Base-by-base conservation (phyloP, 208 protist species). In the Leishmania gerbilli region DNA sequence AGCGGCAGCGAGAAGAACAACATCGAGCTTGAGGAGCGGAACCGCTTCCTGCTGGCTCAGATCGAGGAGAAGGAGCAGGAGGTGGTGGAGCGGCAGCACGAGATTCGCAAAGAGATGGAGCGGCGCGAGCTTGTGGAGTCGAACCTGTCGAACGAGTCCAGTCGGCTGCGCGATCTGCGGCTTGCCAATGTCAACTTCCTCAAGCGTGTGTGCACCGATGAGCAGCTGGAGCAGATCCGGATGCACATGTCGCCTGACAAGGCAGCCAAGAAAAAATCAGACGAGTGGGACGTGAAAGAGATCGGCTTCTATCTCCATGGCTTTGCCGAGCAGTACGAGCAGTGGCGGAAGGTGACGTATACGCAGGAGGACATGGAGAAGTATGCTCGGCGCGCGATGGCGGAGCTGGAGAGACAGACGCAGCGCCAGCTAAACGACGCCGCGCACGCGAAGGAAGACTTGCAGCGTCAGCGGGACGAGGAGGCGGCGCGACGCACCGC, bases 301-400 rank as follows among this genome's bases (percentile, higher is more conserved):
- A 96, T 98, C 45, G 80, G 81, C 34, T 90, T 93, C 74, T 96
- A 94, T 69, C 80, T 98, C 11, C 85, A 93, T 58, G 89, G 89
- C 75, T 98, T 97, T 79, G 76, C 84, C 0, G 87, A 94, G 76
- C 80, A 91, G 42, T 97, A 96, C 76, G 91, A 96, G 65, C 80
- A 91, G 49, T 95, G 91, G 93, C 85, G 91, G 68, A 88, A 93
- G 74, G 86, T 84, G 19, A 93, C 93, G 42, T 97, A 95, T 79
- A 96, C 95, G 21, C 85, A 94, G 85, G 92, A 96, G 62, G 95
- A 98, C 79, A 89, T 97, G 85, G 91, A 98, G 84, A 92, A 95
- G 79, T 95, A 97, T 82, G 93, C 91, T 31, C 87, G 87, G 53
- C 85, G 89, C 47, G 91, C 89, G 3, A 85, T 91, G 74, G 84